Base-by-base conservation (phyloP, 768 basidiomycete species). In the Neoboletus subvelutipes region DNA sequence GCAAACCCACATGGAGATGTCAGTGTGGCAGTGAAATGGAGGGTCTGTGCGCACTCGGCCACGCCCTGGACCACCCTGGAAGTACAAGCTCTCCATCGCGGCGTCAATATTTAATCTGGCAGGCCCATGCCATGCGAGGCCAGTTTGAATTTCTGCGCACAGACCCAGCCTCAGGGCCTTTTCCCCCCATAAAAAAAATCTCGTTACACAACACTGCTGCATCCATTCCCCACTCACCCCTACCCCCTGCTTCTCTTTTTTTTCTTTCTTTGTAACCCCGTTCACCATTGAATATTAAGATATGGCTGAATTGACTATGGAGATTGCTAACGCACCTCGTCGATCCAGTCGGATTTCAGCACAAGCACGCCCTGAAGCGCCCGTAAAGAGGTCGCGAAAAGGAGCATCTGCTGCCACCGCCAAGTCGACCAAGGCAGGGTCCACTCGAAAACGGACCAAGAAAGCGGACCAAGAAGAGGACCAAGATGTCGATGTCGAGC, bases 281-380 rank as follows among this genome's bases (percentile, higher is more conserved):
- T n/a, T 28, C 26, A 34, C 29, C 28, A 28, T 20, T 36, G 13
- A n/a, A n/a, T n/a, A n/a, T n/a, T n/a, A n/a, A 18, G 1, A 26
- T 34, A 67, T 68, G 66, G 49, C 55, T 33, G 64, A 60, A 42
- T 3, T 17, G 7, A 37, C 36, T 1, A 17, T 26, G 6, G 65
- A 67, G 4, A n/a, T 20, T 17, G 75, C 79, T 33, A 20, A 47
- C 4, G n/a, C 60, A 15, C 79, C 81, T 10, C 76, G 85, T 57
- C 77, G 86, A 54, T 88, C 86, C 5, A 76, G 78, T 17, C 73
- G 86, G 50, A 79, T 86, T 54, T 80, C 83, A 4, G 69, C 79
- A 7, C 77, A 79, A 56, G 78, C 79, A 36, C 76, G 74, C 54
- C 68, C 71, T n/a, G 71, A 75, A 18, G 63, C 51, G 18, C 54